Evolutionary conservation across 805 yeast species (phyloP).

Genomic region (Torulaspora indica): DNA sequence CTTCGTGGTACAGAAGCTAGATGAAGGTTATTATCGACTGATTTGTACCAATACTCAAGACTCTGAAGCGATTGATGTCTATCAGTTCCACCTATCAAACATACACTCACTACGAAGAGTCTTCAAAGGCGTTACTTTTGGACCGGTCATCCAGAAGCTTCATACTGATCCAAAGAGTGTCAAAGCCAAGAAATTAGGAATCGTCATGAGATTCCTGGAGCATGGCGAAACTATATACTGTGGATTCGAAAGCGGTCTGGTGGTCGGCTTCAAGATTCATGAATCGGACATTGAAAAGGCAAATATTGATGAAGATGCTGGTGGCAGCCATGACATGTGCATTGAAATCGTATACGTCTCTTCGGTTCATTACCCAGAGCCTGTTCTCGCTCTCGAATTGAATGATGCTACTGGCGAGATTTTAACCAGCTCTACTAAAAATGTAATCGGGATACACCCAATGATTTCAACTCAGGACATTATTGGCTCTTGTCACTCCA

Average conservation of each 20-base stretch:
- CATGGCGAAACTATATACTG: slow-evolving; percentile 18
- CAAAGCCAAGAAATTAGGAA: slow-evolving; percentile 28
- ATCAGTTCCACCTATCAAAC: slow-evolving; percentile 20
- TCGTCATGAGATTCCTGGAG: slow-evolving; percentile 27
- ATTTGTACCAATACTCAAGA: slow-evolving; percentile 32
- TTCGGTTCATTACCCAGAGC: slow-evolving; percentile 29
- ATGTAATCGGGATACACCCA: slow-evolving; percentile 17
- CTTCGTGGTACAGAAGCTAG: slow-evolving; percentile 15
- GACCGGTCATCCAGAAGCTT: slow-evolving; percentile 10
- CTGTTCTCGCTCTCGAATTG: slow-evolving; percentile 20
- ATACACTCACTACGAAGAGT: slow-evolving; percentile 24
- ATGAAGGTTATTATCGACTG: slow-evolving; percentile 15
- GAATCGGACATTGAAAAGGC: background rate
- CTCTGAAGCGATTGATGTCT: slow-evolving; percentile 31
- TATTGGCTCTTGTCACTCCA: background rate
- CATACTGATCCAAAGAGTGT: slow-evolving; percentile 2
- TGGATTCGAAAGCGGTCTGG: slow-evolving; percentile 32
- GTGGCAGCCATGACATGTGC: background rate
- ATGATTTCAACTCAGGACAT: background rate
- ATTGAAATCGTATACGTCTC: slow-evolving; percentile 26
- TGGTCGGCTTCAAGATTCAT: slow-evolving; percentile 25
- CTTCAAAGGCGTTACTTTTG: slow-evolving; percentile 22
- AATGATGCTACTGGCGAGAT: slow-evolving; percentile 7
- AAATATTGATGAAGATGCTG: background rate
- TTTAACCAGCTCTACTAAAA: slow-evolving; percentile 24